Percentiles rank a stretch among this genome's conserved stretches.
Conservation (phyloP, 2,329 filamentous ascomycete species). For the Penicillium sclerotiorum region DNA sequence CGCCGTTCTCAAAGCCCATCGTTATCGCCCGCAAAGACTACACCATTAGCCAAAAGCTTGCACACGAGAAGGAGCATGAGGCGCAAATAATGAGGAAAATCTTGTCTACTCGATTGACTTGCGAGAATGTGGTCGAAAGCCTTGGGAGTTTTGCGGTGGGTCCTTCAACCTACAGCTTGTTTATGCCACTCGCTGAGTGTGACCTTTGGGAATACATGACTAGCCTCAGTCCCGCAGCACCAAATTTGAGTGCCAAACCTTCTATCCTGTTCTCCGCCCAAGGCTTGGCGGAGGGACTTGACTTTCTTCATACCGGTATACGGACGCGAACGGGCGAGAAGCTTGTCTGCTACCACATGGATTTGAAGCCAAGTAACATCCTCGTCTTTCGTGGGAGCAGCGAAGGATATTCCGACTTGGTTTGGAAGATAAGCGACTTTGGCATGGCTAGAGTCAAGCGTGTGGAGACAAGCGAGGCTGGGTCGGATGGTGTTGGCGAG, state of each 20-base stretch:
- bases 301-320: constrained; percentile 38
- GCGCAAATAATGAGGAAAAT: constrained; percentile 35
- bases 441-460: constrained; percentile 47
- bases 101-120: no score
- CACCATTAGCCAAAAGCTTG: background rate
- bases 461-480: constrained; percentile 30
- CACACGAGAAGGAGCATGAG: background rate
- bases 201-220: constrained; percentile 44
- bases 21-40: constrained; percentile 45
- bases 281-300: constrained; percentile 38
- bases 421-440: constrained; percentile 49
- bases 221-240: constrained; percentile 16
- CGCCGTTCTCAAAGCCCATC: constrained; percentile 8
- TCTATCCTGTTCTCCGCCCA: constrained; percentile 20
- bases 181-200: constrained; percentile 45
- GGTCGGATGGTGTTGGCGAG: background rate
- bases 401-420: constrained; percentile 6
- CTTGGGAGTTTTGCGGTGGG: constrained; percentile 40
- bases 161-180: constrained; percentile 39
- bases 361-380: constrained; percentile 46
- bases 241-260: constrained; percentile 8
- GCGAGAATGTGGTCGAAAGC: constrained; percentile 42
- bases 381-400: constrained; percentile 22
- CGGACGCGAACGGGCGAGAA: constrained; percentile 30
- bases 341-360: constrained; percentile 47